These are phyloP conservation scores for Collybia sp. DNA, from an alignment of 768 basidiomycete species.

Conservation along the genomic window DNA sequence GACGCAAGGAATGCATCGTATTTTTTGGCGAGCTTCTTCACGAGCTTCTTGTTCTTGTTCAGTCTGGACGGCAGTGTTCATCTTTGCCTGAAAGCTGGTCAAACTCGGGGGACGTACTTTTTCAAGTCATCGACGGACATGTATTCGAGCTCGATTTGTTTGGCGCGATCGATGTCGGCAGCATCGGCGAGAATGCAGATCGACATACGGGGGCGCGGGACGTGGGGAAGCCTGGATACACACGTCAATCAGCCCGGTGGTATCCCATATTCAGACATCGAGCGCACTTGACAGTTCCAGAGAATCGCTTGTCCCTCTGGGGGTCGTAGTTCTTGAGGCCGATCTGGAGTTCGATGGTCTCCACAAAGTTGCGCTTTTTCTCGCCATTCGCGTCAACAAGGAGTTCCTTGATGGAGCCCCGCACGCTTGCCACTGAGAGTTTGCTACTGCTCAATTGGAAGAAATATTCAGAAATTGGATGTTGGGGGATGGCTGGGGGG, in stretches of 20 bases:
- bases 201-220: slow-evolving; percentile 98
- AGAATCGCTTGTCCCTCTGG: slow-evolving; percentile 99
- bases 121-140: slow-evolving; percentile 99
- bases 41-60: slow-evolving; percentile 99
- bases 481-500: not conserved
- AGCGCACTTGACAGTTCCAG: slow-evolving; percentile 90
- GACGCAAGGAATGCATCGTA: slow-evolving; percentile 99
- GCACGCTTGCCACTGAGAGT: slow-evolving; percentile 99
- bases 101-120: slow-evolving; percentile 55
- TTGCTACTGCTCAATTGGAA: slow-evolving; percentile 48
- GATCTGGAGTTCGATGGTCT: slow-evolving; percentile 95
- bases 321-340: slow-evolving; percentile 99
- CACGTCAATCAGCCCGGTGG: slow-evolving; percentile 5
- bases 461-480: not conserved
- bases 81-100: not conserved
- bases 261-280: not conserved
- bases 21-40: slow-evolving; percentile 99
- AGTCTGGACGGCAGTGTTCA: slow-evolving; percentile 45
- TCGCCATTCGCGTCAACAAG: slow-evolving; percentile 80
- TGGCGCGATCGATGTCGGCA: slow-evolving; percentile 96
- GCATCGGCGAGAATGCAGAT: slow-evolving; percentile 99
- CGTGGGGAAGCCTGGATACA: slow-evolving; percentile 75
- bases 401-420: slow-evolving; percentile 92
- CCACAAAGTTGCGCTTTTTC: slow-evolving; percentile 90
- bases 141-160: slow-evolving; percentile 97